Base-by-base conservation (phyloP, 2,329 filamentous ascomycete genomes). In the Microdochium bolleyi region DNA sequence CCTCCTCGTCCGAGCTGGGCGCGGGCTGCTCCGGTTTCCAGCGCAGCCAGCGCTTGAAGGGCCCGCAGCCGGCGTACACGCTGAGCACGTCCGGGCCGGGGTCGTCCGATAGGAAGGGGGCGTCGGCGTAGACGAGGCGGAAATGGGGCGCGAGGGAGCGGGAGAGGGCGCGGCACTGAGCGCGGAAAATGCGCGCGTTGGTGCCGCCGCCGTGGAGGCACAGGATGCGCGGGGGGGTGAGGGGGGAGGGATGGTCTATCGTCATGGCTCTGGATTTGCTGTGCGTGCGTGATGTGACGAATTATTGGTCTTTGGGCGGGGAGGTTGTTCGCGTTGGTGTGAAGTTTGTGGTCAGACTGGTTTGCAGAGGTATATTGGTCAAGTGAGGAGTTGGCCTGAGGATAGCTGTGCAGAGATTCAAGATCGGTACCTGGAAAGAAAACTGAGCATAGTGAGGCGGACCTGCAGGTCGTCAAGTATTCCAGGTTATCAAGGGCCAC, bases 121-220 rank as follows among this genome's bases (percentile, higher is more conserved):
- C 88, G 59, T 91, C 81, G 57, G 80, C 82, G 70, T 87, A 92
- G 62, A 87, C 82, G 57, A 91, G 77, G 41, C 88, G 83, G 66
- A 90, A 89, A 48, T 76, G 68, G 7, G 75, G 66, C 48, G 69
- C 64, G 0, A 90, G 77, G 52, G 41, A 48, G 24, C 62, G 65
- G 27, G 64, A 58, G 52, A 80, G 60, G 57, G 72, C 72, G 56
- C 88, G 86, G 59, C 83, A 82, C 70, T 92, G 88, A 11, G 78
- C 66, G 55, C 77, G 72, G 72, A 91, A 91, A 65, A 90, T 81
- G 41, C 75, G 64, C n/a, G 78, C 83, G 62, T 87, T 90, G 57
- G 85, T 83, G 55, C 88, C 88, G 61, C 87, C 88, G 64, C 88
- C 88, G 67, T 92, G 88, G n/a, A 92, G 82, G 69, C 87, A 91